Base-by-base conservation (phyloP, 352 stramenopile species). In the Phytophthora megakarya region DNA sequence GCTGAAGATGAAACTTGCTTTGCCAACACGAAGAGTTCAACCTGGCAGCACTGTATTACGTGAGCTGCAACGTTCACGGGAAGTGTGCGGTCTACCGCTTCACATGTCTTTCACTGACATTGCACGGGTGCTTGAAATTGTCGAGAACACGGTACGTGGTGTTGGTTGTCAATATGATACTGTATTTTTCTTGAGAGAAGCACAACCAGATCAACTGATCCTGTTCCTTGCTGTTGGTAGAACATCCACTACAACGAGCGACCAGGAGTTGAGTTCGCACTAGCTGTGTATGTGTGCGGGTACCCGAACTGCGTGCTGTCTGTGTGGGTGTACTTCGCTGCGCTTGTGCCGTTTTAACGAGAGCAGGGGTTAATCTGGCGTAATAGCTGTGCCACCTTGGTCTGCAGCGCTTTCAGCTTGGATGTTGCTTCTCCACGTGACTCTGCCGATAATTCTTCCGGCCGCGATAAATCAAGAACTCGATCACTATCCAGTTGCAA, bases 311-410 rank as follows among this genome's bases (percentile, higher is more conserved):
- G 84, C 43, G 73, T 98, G 10, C 69, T 98, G 18, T 97, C 86
- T 5, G 84, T 98, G 46, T 98, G 94, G 95, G 78, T 98, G 16
- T 98, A 98, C 78, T 77, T 97, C 13, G 82, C 88, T 47, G 78
- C 90, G 12, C 76, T 96, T 32, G 70, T 63, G 16, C 66, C 61
- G 38, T 53, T 75, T 50, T 75, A 73, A 26, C 18, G 13, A 47
- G 53, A 46, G 42, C 42, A 52, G 3, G 73, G 76, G 38, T 89
- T 85, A 42, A 90, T 81, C 62, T 88, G 80, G 43, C 64, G 70
- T 55, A 91, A 61, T 45, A 93, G 49, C 21, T 83, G 75, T 30
- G 79, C 75, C 37, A 93, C 75, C 61, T 90, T 90, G 46, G 80
- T 80, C 51, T 90, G 84, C 26, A 93, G 73, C 26, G 77, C 80